Percentiles rank a stretch among this genome's conserved stretches.
phyloP scores from a whole-genome alignment of 306 rosid genomes.

The Styphnolobium japonicum region DNA sequence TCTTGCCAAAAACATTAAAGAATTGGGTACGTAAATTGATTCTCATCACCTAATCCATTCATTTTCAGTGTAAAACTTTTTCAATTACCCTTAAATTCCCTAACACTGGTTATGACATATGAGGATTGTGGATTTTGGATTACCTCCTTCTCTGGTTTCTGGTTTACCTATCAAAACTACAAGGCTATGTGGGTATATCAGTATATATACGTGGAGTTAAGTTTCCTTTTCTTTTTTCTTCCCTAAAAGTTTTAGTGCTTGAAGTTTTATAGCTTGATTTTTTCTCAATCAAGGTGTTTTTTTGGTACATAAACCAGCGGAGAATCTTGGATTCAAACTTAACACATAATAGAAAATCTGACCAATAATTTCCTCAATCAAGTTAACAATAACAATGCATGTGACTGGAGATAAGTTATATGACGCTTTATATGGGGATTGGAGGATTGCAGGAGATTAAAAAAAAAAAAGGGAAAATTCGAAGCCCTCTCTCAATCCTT shows the following conservation, averaged over 20 bases:
- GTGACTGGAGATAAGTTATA: background rate
- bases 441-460: background rate
- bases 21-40: too few relatives aligned
- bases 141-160: background rate
- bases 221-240: background rate
- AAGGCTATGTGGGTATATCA: background rate
- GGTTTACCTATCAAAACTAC: background rate
- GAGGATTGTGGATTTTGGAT: background rate
- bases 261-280: background rate
- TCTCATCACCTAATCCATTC: too few relatives aligned
- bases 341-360: too few relatives aligned
- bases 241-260: background rate
- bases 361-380: too few relatives aligned
- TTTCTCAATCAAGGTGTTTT: too few relatives aligned
- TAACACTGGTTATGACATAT: background rate
- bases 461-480: constrained; percentile 17
- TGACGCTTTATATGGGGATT: background rate
- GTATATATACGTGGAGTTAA: background rate
- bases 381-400: constrained; percentile 26
- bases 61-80: too few relatives aligned
- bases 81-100: too few relatives aligned
- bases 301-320: too few relatives aligned
- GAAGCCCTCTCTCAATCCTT: constrained; percentile 1
- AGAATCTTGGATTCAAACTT: too few relatives aligned
- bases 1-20: too few relatives aligned